Base-by-base conservation (phyloP, 305 asterid species). In the Solanum hybrid region DNA sequence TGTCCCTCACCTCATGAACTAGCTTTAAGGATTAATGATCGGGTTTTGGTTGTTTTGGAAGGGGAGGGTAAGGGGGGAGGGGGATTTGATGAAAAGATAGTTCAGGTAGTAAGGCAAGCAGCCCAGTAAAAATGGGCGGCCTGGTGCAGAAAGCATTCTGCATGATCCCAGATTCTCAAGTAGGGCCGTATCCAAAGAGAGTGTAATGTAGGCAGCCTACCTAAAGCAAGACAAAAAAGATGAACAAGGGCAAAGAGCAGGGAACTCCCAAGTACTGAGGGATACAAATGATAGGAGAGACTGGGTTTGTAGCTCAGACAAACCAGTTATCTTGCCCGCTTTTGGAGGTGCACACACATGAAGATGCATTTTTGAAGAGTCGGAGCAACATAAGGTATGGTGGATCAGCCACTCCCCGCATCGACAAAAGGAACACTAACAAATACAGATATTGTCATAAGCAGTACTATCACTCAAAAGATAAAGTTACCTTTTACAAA, bases 381-480 rank as follows among this genome's bases (percentile, higher is more conserved):
- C 26, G 2, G 6, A 76, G 26, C 14, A 76, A 76, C 40, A 33
- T 8, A 36, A 39, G 16, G 22, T 26, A 87, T 73, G 22, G 85
- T 16, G 26, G 83, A 29, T 39, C 67, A 69, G 36, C 67, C 73
- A 28, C 36, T 13, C 26, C 86, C 11, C 14, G 2, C 24, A 42
- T 42, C 28, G 1, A 42, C 87, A 42, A 16, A 42, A 83, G 28
- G 39, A 83, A 83, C 87, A 42, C 39, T 13, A 42, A 4, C 87
- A 42, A 82, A 82, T 2, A 16, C 74, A 39, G 26, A 11, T 28
- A 36, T 77, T 37, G 36, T 71, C 64, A 42, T 35, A 42, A 24
- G 84, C 73, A 42, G 69, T 42, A 89, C 37, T 85, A 51, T 85
- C 91, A 79, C 86, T 74, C 36, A 73, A 80, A 57, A 28, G 71